Evolutionary conservation across 768 basidiomycete genomes (phyloP), one percentile per base, ranked within the genome.

Genomic region (Mrakia gelida): DNA sequence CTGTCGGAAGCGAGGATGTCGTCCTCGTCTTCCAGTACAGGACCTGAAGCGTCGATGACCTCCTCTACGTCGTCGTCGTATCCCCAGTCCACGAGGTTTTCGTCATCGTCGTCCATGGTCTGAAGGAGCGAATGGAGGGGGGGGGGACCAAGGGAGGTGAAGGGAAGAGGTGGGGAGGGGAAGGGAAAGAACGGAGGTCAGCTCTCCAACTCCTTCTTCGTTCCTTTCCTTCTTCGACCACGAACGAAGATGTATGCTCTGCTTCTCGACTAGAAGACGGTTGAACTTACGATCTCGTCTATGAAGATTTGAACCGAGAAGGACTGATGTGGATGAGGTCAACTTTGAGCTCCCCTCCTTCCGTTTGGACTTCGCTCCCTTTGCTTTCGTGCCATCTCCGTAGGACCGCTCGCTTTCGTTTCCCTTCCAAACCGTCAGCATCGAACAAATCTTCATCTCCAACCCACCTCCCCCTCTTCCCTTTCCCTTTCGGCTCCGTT

Each of bases 41-140:
- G 67, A 15, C 67, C 67, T 23, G 67, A 38, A 34, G 67, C 67
- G 7, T 26, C 67, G 11, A 41, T n/a, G 26, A 38, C 34, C 34
- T 38, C 38, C 49, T 71, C 76, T 0, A 71, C 76, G 6, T 71
- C 68, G 28, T 76, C 76, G 32, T 76, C 76, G 70, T 71, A 76
- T 34, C 76, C 76, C 76, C 76, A 76, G 43, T 76, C 76, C 34
- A 76, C 67, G 54, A 59, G 45, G 9, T 76, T 54, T 15, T 76
- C 76, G 56, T 75, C 75, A 28, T 76, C 76, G 52, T 49, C 56
- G 54, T 73, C 72, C 72, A 73, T 73, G 4, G 9, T 72, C 52
- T 67, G 65, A 3, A 59, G 23, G 41, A 32, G 45, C 45, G 45
- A 45, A 43, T 5, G 41, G 45, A 68, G 23, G 45, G 21, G 15